Conservation (phyloP, 2,329 filamentous ascomycete genomes). For the Colletotrichum sojae region DNA sequence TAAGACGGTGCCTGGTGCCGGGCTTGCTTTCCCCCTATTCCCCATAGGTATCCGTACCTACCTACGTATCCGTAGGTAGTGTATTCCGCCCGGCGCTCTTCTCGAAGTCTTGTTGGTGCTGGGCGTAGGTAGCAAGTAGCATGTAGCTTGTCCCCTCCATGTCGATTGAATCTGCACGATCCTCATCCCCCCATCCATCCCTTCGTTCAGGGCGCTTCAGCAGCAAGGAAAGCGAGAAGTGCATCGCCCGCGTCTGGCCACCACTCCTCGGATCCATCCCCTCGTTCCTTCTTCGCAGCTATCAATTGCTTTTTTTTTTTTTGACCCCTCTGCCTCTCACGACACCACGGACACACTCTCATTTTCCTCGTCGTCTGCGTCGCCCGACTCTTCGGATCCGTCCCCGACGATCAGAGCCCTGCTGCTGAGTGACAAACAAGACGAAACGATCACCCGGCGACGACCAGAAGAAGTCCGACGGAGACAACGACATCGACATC, state of each 20-base stretch:
- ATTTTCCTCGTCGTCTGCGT: conserved; percentile 18
- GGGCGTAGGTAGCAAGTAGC: not conserved
- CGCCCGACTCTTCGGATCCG: not conserved
- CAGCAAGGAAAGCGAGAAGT: conserved; percentile 1
- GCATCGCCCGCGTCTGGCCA: not conserved
- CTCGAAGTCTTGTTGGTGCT: not conserved
- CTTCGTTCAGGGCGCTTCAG: conserved; percentile 25
- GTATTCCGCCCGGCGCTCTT: not conserved
- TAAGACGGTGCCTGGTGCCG: conserved; percentile 2
- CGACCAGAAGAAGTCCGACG: not conserved
- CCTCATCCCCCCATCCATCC: conserved; percentile 19
- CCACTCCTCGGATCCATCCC: conserved; percentile 1
- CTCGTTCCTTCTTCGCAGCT: conserved; percentile 28
- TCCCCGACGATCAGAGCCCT: not conserved
- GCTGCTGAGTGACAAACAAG: not conserved
- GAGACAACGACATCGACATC: too few species aligned
- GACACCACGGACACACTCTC: conserved; percentile 29
- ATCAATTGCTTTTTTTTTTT: conserved; percentile 9
- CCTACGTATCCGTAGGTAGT: not conserved
- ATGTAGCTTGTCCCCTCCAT: not conserved
- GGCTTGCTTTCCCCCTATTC: not conserved
- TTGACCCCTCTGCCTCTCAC: conserved; percentile 8
- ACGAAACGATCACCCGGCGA: not conserved
- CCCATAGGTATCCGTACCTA: not conserved
- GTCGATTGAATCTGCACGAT: conserved; percentile 6